These are phyloP conservation scores for Pichia membranifaciens DNA, from an alignment of 805 yeast species.

Conservation along the genomic window DNA sequence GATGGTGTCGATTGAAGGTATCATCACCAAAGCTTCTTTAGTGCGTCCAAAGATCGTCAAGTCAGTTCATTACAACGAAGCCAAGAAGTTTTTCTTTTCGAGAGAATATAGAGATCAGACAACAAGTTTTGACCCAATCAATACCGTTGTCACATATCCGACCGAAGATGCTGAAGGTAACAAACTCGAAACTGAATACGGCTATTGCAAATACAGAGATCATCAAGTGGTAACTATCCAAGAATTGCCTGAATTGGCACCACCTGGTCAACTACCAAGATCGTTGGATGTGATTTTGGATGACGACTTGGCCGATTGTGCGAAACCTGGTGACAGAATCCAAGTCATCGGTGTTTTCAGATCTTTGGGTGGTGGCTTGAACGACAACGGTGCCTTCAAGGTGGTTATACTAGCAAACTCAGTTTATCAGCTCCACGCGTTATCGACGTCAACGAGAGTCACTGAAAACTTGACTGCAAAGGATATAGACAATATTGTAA, in stretches of 20 bases:
- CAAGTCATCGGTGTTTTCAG: constrained; percentile 92
- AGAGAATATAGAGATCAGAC: constrained; percentile 92
- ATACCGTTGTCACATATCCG: constrained; percentile 83
- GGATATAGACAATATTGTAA: constrained; percentile 83
- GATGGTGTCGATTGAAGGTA: constrained; percentile 87
- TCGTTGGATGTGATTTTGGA: constrained; percentile 89
- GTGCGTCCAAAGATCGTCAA: constrained; percentile 89
- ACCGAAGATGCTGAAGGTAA: constrained; percentile 90
- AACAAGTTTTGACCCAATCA: constrained; percentile 78
- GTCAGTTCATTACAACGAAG: constrained; percentile 89
- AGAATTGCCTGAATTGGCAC: constrained; percentile 97
- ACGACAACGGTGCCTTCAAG: constrained; percentile 59
- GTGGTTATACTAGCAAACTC: constrained; percentile 87
- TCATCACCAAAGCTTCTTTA: constrained; percentile 87
- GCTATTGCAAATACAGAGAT: constrained; percentile 86
- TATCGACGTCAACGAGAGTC: constrained; percentile 60
- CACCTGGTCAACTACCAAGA: constrained; percentile 96
- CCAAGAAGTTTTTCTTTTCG: constrained; percentile 77
- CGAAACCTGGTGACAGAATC: constrained; percentile 94
- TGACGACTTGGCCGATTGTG: constrained; percentile 86
- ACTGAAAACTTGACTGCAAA: constrained; percentile 73
- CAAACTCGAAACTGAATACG: constrained; percentile 84
- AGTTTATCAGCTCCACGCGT: constrained; percentile 79
- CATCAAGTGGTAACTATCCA: constrained; percentile 91
- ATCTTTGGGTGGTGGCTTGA: constrained; percentile 75